Evolutionary conservation across 768 basidiomycete genomes (phyloP).

Genomic region (Xerocomellus chrysenteron): DNA sequence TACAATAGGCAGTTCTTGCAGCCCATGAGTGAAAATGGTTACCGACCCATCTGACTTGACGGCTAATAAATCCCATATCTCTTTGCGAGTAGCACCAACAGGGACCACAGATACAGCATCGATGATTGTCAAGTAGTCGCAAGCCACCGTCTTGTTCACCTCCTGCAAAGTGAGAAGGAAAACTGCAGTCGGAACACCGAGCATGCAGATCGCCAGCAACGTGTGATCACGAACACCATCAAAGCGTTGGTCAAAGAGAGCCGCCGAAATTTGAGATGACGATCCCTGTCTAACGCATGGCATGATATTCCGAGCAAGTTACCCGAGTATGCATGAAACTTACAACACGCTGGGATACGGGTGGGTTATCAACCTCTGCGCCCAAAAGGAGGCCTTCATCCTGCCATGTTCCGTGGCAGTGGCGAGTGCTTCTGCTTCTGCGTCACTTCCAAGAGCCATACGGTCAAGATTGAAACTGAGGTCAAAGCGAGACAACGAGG

Average conservation of each 20-base stretch:
- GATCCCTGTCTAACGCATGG: conserved; percentile 16
- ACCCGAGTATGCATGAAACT: conserved; percentile 24
- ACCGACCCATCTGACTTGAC: conserved; percentile 57
- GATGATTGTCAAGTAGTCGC: conserved; percentile 37
- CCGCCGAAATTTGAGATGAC: conserved; percentile 43
- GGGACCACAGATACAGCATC: conserved; percentile 55
- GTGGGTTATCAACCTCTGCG: conserved; percentile 55
- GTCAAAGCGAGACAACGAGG: conserved; percentile 53
- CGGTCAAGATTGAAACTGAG: conserved; percentile 62
- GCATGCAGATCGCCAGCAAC: conserved; percentile 56
- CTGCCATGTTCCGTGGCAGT: conserved; percentile 55
- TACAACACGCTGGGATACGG: conserved; percentile 53
- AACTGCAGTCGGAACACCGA: conserved; percentile 44
- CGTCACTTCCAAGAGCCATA: conserved; percentile 58
- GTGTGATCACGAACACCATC: conserved; percentile 54
- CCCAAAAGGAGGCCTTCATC: conserved; percentile 75
- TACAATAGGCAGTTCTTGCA: conserved; percentile 41
- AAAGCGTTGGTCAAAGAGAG: conserved; percentile 64
- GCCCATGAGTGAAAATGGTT: conserved; percentile 61
- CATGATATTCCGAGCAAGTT: conserved; percentile 1
- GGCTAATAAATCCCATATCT: conserved; percentile 68
- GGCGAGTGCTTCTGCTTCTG: conserved; percentile 42
- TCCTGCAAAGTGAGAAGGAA: conserved; percentile 48
- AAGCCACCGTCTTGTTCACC: conserved; percentile 40
- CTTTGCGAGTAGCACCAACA: conserved; percentile 59